phyloP scores from a whole-genome alignment of 1,284 basidiomycete species.

The Fomes fomentarius region DNA sequence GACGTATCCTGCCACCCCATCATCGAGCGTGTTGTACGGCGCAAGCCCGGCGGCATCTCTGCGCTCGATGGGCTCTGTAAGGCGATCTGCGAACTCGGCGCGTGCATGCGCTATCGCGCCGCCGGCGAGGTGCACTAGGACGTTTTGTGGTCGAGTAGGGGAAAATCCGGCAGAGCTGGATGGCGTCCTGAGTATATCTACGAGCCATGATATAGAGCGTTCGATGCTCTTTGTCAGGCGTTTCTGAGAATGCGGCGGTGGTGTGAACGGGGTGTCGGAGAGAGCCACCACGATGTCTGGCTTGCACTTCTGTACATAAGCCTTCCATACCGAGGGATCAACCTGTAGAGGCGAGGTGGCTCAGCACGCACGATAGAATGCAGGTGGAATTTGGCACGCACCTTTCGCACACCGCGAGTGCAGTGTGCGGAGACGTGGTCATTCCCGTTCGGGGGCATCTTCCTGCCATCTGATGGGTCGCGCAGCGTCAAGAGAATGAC shows the following conservation, averaged over 20 bases:
- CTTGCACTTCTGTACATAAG: constrained; percentile 50
- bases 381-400: constrained; percentile 29
- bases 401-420: constrained; percentile 74
- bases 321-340: constrained; percentile 54
- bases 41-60: constrained; percentile 56
- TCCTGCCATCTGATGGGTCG: constrained; percentile 63
- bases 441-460: constrained; percentile 73
- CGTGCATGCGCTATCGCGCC: constrained; percentile 58
- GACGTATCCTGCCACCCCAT: constrained; percentile 67
- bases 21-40: constrained; percentile 60
- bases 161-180: background rate
- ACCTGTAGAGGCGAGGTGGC: constrained; percentile 45
- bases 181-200: constrained; percentile 43
- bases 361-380: background rate
- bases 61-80: constrained; percentile 58
- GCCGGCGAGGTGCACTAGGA: constrained; percentile 71
- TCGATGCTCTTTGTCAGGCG: constrained; percentile 75
- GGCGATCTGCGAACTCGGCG: constrained; percentile 59
- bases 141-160: constrained; percentile 18
- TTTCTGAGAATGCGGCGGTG: constrained; percentile 69
- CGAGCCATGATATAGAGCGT: constrained; percentile 65
- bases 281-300: constrained; percentile 77
- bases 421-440: constrained; percentile 57
- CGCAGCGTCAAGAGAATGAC: constrained; percentile 63
- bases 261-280: constrained; percentile 68